Conservation (phyloP, 306 rosid species). For the Acacia acuminata region DNA sequence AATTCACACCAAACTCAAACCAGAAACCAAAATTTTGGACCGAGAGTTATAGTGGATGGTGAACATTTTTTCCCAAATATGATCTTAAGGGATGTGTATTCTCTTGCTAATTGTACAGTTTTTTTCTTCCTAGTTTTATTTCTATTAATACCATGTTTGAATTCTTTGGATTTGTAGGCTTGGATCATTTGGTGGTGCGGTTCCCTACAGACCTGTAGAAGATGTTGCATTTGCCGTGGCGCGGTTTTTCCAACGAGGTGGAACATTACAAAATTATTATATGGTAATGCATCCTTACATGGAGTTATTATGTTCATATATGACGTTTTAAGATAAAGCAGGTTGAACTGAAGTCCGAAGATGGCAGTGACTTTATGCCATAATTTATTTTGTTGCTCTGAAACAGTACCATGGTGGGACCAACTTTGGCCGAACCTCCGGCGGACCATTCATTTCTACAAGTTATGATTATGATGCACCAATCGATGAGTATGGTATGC, state of each 20-base stretch:
- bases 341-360: background rate
- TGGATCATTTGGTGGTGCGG: slow-evolving; percentile 75
- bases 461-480: slow-evolving; percentile 98
- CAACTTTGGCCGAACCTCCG: slow-evolving; percentile 73
- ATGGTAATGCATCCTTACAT: slow-evolving; percentile 60
- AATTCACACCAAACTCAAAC: slow-evolving; percentile 75
- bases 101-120: background rate
- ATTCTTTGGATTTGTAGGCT: slow-evolving; percentile 52
- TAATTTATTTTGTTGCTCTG: slow-evolving; percentile 36
- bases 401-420: slow-evolving; percentile 97
- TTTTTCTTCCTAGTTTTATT: background rate
- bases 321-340: background rate
- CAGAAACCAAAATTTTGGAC: slow-evolving; percentile 91
- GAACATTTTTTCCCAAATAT: slow-evolving; percentile 15
- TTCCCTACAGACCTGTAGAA: slow-evolving; percentile 83
- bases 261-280: slow-evolving; percentile 91
- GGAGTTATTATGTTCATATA: background rate
- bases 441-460: slow-evolving; percentile 88
- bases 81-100: background rate
- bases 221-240: slow-evolving; percentile 92
- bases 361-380: slow-evolving; percentile 16
- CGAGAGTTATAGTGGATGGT: slow-evolving; percentile 94
- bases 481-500: slow-evolving; percentile 91
- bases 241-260: slow-evolving; percentile 90
- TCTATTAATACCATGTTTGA: background rate